Base-by-base conservation (phyloP, 192 early-diverging fungal genomes). In the Rhizoclosmatium globosum region DNA sequence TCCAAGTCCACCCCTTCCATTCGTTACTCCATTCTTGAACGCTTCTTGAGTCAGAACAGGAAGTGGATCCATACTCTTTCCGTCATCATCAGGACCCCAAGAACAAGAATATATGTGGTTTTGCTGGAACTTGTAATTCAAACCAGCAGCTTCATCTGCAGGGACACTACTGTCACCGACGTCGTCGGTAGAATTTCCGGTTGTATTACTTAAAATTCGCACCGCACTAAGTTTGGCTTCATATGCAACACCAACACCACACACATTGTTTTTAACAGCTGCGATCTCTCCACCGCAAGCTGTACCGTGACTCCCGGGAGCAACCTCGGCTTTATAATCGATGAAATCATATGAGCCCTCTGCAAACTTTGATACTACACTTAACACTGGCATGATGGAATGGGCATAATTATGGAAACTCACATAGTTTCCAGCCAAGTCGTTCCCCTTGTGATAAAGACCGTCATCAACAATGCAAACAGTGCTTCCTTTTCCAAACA, bases 251-350 rank as follows among this genome's bases (percentile, higher is more conserved):
- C 98, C 98, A 0, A 98, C 90, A 23, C 96, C 96, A 78, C 98
- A 98, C 7, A 97, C 90, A 77, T 94, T 83, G 85, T 99, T 99
- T 41, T 68, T 88, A 21, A 84, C 85, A 1, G 98, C 95, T 0
- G 96, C 98, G n/a, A 99, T 95, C 85, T 97, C 95, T 17, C 98
- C 98, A 9, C 97, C 98, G 82, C 97, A 99, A 48, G 97, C 86
- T 11, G 98, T 99, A 50, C 98, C 98, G 82, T 99, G 98, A 62
- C 88, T 89, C 79, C 98, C 98, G 39, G 94, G 91, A 21, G 58
- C 91, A 4, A 96, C 95, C 42, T 93, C 77, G 47, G 83, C 79
- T 2, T 77, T 87, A 77, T 93, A 90, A 74, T 96, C 93, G 78
- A 98, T 98, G 80, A 94, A 99, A 82, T 99, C 98, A 79, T 95